phyloP scores from a whole-genome alignment of 495 filamentous ascomycete genomes.

The Aspergillus nidulans region DNA sequence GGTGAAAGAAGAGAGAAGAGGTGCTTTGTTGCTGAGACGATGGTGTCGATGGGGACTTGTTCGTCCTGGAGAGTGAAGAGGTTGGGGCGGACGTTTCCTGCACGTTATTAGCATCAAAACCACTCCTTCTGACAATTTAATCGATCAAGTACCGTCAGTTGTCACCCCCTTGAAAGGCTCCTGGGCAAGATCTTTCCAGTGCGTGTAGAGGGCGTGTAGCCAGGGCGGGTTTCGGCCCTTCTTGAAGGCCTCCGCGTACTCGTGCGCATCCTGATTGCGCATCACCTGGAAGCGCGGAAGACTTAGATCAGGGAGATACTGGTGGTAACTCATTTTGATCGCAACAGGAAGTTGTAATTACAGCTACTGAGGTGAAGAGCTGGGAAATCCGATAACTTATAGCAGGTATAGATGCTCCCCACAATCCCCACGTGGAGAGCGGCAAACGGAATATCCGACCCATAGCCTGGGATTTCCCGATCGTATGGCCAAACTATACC shows the following conservation, averaged over 20 bases:
- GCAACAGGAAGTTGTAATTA: neutral
- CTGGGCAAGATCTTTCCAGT: slow-evolving; percentile 60
- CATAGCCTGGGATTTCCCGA: neutral
- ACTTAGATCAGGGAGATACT: slow-evolving; percentile 58
- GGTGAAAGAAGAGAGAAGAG: slow-evolving; percentile 42
- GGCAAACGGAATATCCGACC: slow-evolving; percentile 8
- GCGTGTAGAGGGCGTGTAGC: slow-evolving; percentile 61
- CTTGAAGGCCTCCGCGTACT: slow-evolving; percentile 60
- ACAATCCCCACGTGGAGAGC: slow-evolving; percentile 14
- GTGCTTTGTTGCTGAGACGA: slow-evolving; percentile 44
- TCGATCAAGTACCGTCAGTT: slow-evolving; percentile 48
- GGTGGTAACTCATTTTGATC: slow-evolving; percentile 35
- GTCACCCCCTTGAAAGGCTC: slow-evolving; percentile 72
- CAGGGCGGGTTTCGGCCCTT: slow-evolving; percentile 58
- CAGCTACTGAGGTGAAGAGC: neutral
- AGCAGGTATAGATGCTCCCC: slow-evolving; percentile 1
- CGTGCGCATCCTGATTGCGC: slow-evolving; percentile 57
- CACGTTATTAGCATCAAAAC: neutral
- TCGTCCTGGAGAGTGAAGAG: slow-evolving; percentile 61
- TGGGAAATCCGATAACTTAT: neutral
- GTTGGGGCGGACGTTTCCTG: slow-evolving; percentile 50
- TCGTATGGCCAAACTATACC: neutral
- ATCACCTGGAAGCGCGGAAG: slow-evolving; percentile 58
- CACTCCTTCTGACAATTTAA: neutral
- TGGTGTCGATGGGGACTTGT: slow-evolving; percentile 51